A percentile compares a stretch with the other conserved stretches of the same genome.
These are phyloP conservation scores for Tolypocladium nubicola DNA, from an alignment of 2,329 filamentous ascomycete genomes.

Conservation along the genomic window DNA sequence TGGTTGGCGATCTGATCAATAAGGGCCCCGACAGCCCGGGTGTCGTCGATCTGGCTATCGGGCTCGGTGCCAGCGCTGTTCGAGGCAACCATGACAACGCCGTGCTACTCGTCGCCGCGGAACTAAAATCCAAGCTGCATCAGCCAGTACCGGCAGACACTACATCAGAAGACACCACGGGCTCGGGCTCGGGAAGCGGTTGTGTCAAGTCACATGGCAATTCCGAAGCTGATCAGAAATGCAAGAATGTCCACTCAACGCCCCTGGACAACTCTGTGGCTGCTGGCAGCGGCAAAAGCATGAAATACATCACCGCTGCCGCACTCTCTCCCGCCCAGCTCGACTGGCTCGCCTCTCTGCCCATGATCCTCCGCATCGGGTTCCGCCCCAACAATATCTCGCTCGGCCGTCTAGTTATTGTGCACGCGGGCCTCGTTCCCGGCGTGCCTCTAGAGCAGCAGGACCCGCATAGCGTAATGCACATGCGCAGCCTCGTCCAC, in stretches of 20 bases:
- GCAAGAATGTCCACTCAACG: too few species aligned
- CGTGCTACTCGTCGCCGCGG: conserved; percentile 45
- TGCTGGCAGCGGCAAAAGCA: too few species aligned
- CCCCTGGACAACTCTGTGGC: too few species aligned
- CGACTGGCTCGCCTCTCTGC: background rate
- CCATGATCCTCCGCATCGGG: background rate
- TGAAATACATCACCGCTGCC: background rate
- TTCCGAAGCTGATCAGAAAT: too few species aligned
- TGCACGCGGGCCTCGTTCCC: conserved; percentile 74
- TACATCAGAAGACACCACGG: too few species aligned
- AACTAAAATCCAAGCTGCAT: background rate
- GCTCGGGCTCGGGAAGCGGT: too few species aligned
- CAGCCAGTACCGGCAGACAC: too few species aligned
- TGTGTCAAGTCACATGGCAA: too few species aligned
- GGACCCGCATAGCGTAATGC: conserved; percentile 71
- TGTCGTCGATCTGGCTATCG: conserved; percentile 63
- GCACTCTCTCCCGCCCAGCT: background rate
- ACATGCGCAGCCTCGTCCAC: conserved; percentile 66
- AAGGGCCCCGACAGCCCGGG: conserved; percentile 75
- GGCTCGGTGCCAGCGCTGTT: conserved; percentile 61
- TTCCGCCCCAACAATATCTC: background rate
- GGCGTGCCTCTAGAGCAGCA: conserved; percentile 56
- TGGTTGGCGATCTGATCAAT: conserved; percentile 66
- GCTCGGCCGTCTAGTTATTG: conserved; percentile 36
- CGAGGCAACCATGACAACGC: conserved; percentile 84